Evolutionary conservation across 306 rosid genomes (phyloP).

Genomic region (Lablab purpureus): DNA sequence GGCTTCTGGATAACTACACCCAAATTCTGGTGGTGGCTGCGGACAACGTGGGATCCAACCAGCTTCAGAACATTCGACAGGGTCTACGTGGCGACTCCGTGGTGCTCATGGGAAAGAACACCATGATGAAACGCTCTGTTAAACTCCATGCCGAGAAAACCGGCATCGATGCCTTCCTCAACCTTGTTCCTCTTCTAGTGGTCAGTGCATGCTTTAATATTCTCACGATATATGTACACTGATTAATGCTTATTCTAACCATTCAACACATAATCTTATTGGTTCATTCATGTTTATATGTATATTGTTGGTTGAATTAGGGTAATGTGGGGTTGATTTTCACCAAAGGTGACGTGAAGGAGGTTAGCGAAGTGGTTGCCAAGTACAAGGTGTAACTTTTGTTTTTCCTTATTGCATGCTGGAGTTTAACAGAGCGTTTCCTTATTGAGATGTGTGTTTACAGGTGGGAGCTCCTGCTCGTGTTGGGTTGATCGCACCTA

Average conservation of each 20-base stretch:
- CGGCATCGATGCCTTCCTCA: slow-evolving; percentile 58
- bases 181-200: slow-evolving; percentile 67
- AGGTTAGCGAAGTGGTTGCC: slow-evolving; percentile 64
- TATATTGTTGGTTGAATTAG: slow-evolving; percentile 14
- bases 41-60: slow-evolving; percentile 72
- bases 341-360: slow-evolving; percentile 56
- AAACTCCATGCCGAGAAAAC: slow-evolving; percentile 58
- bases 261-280: too few species aligned
- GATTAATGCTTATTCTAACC: neutral
- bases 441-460: neutral
- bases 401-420: too few species aligned
- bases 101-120: slow-evolving; percentile 74
- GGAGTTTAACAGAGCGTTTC: too few species aligned
- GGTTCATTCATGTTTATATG: neutral
- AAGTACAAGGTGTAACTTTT: slow-evolving; percentile 63
- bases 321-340: slow-evolving; percentile 77
- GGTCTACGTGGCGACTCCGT: slow-evolving; percentile 71
- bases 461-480: slow-evolving; percentile 99
- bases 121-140: slow-evolving; percentile 49
- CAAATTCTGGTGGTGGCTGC: slow-evolving; percentile 68
- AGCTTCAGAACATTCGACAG: slow-evolving; percentile 66
- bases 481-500: slow-evolving; percentile 96
- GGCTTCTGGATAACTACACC: slow-evolving; percentile 56
- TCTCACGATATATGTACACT: too few species aligned
- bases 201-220: slow-evolving; percentile 34